Percentiles rank a stretch among this genome's conserved stretches.
Evolutionary conservation across 441 rosid genomes (phyloP).

Genomic region (Pelargonium fulgidum): DNA sequence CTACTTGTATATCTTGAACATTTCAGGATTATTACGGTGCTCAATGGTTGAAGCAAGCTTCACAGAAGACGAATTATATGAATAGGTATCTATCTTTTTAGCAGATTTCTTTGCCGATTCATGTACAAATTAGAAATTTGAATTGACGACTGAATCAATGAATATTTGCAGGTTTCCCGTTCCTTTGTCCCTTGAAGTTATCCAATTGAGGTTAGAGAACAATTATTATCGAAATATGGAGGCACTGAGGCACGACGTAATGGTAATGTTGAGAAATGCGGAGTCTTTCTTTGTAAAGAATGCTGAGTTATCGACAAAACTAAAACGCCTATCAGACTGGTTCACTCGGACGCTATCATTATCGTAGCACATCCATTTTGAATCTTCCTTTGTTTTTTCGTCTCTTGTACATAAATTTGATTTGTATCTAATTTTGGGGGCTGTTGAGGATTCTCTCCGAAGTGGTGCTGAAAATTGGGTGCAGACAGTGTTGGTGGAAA

Average conservation of each 20-base stretch:
- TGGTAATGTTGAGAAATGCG: constrained; percentile 63
- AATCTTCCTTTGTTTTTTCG: constrained; percentile 6
- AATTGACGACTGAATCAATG: neutral
- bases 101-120: no score
- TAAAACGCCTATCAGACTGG: constrained; percentile 56
- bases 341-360: constrained; percentile 40
- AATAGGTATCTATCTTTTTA: constrained; percentile 51
- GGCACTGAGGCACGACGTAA: constrained; percentile 67
- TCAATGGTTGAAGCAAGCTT: constrained; percentile 66
- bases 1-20: constrained; percentile 7
- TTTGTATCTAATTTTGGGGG: constrained; percentile 6
- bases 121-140: neutral
- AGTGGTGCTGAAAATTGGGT: no score
- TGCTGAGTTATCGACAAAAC: constrained; percentile 45
- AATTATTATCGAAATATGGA: constrained; percentile 75
- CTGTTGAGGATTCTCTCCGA: no score
- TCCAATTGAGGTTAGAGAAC: constrained; percentile 68
- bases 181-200: constrained; percentile 66
- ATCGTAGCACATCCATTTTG: constrained; percentile 29
- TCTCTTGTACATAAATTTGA: constrained; percentile 1
- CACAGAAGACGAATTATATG: constrained; percentile 58
- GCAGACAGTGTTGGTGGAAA: no score
- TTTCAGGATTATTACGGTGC: constrained; percentile 82
- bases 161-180: constrained; percentile 69
- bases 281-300: constrained; percentile 56